These are phyloP conservation scores for Sarocladium oryzae DNA, from an alignment of 2,329 filamentous ascomycete species.

Conservation along the genomic window DNA sequence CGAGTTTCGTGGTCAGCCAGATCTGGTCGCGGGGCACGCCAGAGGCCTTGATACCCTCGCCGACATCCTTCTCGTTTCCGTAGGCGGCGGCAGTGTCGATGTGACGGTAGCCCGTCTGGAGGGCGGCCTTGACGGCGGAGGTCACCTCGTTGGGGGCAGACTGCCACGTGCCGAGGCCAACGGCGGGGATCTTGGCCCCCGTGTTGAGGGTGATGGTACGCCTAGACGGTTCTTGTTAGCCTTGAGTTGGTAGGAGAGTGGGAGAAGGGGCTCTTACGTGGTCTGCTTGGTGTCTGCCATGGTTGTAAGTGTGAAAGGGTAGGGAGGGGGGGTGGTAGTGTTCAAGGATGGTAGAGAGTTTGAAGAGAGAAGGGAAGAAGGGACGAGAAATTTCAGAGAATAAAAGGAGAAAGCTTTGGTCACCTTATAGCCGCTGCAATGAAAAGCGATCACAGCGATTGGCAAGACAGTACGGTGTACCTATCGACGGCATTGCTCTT, in stretches of 20 bases:
- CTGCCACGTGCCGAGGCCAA: constrained; percentile 77
- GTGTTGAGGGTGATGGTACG: constrained; percentile 62
- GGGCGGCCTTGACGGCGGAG: constrained; percentile 63
- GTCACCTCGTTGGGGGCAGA: constrained; percentile 63
- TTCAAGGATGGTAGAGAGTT: too few species aligned
- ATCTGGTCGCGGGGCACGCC: constrained; percentile 60
- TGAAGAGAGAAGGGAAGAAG: constrained; percentile 3
- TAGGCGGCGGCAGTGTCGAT: constrained; percentile 74
- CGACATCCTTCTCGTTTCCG: constrained; percentile 67
- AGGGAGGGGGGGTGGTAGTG: neutral
- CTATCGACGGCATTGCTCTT: neutral
- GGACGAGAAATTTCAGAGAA: neutral
- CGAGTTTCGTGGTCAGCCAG: constrained; percentile 75
- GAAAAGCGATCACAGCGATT: neutral
- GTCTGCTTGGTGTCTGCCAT: constrained; percentile 25
- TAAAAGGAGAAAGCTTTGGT: neutral
- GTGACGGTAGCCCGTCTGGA: constrained; percentile 65
- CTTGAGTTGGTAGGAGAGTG: neutral
- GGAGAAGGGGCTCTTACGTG: constrained; percentile 13
- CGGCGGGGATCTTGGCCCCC: constrained; percentile 69
- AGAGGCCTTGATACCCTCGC: constrained; percentile 55
- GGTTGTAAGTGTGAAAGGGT: neutral
- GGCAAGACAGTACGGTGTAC: neutral
- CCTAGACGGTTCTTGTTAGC: neutral
- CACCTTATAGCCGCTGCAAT: neutral